Evolutionary conservation across 768 basidiomycete species (phyloP).

Genomic region (Naganishia friedmannii): DNA sequence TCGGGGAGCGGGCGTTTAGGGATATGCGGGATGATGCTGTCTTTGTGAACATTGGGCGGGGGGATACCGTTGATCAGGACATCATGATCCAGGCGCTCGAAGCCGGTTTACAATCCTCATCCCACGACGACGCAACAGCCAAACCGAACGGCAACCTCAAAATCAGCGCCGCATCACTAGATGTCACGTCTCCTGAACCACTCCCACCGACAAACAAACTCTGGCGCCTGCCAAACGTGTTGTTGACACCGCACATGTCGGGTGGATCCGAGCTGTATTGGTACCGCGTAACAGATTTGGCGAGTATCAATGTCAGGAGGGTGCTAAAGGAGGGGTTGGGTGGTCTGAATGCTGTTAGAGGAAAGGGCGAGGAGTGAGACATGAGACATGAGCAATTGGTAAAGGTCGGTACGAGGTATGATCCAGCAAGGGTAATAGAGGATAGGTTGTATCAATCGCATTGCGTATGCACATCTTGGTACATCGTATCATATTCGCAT

Average conservation of each 20-base stretch:
- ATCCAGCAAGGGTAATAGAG: not conserved
- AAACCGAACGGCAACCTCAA: conserved; percentile 15
- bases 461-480: no score
- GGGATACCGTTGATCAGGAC: conserved; percentile 39
- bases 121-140: not conserved
- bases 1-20: conserved; percentile 32
- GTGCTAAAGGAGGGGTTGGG: conserved; percentile 39
- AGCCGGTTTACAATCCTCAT: conserved; percentile 4
- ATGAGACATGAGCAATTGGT: not conserved
- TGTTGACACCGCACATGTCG: conserved; percentile 52
- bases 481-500: no score
- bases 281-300: conserved; percentile 46
- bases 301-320: conserved; percentile 47
- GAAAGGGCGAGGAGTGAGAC: conserved; percentile 28
- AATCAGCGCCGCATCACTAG: conserved; percentile 39
- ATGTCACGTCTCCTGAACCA: conserved; percentile 54
- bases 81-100: conserved; percentile 32
- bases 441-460: no score
- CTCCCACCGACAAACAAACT: conserved; percentile 48
- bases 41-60: conserved; percentile 53
- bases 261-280: conserved; percentile 47
- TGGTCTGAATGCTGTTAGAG: conserved; percentile 35
- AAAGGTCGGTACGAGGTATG: not conserved
- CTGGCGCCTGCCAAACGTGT: conserved; percentile 47
- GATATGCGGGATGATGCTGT: conserved; percentile 44